A percentile compares a stretch with the other conserved stretches of the same genome.
These are phyloP conservation scores for Phytophthora constricta DNA, from an alignment of 352 stramenopile species.

Conservation along the genomic window DNA sequence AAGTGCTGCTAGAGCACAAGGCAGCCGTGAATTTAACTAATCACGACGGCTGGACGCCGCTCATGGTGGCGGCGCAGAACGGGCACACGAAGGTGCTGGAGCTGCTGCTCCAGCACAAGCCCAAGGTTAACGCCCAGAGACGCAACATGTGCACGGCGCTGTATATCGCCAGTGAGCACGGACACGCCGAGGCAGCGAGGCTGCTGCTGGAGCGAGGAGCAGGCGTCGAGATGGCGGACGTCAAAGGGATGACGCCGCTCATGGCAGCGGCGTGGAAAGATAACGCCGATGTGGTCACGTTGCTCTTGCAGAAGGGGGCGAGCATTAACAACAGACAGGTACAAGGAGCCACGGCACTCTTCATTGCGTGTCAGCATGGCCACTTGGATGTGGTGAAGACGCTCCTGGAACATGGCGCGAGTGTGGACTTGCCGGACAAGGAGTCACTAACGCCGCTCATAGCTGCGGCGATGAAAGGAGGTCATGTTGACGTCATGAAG, in stretches of 20 bases:
- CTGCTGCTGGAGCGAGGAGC: conserved; percentile 9
- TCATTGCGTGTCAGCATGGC: conserved; percentile 1
- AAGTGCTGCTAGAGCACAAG: conserved; percentile 10
- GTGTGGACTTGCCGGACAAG: background rate
- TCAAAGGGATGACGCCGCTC: conserved; percentile 22
- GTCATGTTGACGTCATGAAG: background rate
- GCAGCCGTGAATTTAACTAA: conserved; percentile 7
- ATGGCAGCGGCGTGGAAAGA: conserved; percentile 19
- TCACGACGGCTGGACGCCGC: conserved; percentile 18
- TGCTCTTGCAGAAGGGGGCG: conserved; percentile 7
- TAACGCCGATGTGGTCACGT: background rate
- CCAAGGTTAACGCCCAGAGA: conserved; percentile 5
- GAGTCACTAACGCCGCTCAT: conserved; percentile 16
- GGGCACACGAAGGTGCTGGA: conserved; percentile 6
- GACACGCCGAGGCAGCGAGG: background rate
- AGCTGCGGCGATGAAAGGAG: background rate
- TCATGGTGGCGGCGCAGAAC: conserved; percentile 9
- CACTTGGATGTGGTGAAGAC: background rate
- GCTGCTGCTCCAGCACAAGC: conserved; percentile 6
- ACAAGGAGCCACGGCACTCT: conserved; percentile 4
- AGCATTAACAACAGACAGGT: background rate
- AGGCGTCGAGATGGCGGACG: conserved; percentile 8
- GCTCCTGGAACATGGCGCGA: conserved; percentile 13
- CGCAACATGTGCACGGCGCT: conserved; percentile 16
- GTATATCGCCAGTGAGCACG: conserved; percentile 21